Evolutionary conservation across 257 asterid species (phyloP).

Genomic region (Eustoma russellianum): DNA sequence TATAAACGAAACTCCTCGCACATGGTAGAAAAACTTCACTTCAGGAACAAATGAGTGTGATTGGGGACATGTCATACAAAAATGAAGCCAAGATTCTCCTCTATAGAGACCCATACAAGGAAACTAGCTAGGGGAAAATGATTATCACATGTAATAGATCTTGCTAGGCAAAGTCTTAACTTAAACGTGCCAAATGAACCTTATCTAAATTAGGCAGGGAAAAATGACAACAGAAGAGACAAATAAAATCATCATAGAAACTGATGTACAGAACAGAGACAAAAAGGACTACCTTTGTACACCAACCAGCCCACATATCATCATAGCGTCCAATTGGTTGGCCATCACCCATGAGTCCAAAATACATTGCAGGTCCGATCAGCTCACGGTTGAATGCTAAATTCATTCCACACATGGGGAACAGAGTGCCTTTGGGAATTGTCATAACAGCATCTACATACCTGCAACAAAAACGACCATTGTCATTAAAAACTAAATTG

Average conservation of each 20-base stretch:
- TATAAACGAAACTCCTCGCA: too few species aligned
- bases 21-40: too few species aligned
- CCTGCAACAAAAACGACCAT: slow-evolving; percentile 22
- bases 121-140: too few species aligned
- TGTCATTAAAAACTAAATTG: neutral
- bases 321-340: slow-evolving; percentile 88
- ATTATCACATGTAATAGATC: too few species aligned
- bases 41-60: too few species aligned
- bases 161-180: too few species aligned
- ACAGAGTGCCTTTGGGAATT: slow-evolving; percentile 64
- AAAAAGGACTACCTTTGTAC: slow-evolving; percentile 46
- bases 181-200: too few species aligned
- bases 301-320: slow-evolving; percentile 94
- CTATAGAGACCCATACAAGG: too few species aligned
- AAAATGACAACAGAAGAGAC: too few species aligned
- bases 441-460: slow-evolving; percentile 79
- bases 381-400: slow-evolving; percentile 67
- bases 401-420: slow-evolving; percentile 85
- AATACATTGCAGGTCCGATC: slow-evolving; percentile 91
- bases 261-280: neutral
- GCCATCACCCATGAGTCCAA: slow-evolving; percentile 87
- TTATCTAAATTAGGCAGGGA: too few species aligned
- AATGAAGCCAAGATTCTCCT: too few species aligned
- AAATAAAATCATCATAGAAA: neutral
- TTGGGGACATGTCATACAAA: too few species aligned